phyloP scores from a whole-genome alignment of 2,329 filamentous ascomycete genomes.

The Fonsecaea nubica region DNA sequence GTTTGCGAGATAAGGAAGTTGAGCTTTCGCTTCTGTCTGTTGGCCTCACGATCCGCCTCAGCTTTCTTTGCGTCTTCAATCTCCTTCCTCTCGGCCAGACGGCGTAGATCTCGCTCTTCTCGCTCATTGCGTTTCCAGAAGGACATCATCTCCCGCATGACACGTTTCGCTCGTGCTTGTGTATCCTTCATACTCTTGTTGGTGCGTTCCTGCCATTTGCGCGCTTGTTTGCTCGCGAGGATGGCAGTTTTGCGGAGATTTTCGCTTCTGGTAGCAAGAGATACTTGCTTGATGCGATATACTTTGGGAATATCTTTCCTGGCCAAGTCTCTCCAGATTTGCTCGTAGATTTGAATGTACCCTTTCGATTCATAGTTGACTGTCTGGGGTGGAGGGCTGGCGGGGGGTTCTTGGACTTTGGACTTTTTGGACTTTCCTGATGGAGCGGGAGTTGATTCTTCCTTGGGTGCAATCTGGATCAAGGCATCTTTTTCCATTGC shows the following conservation, averaged over 20 bases:
- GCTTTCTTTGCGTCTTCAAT: slow-evolving; percentile 95
- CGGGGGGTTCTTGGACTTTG: slow-evolving; percentile 48
- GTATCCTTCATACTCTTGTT: slow-evolving; percentile 99
- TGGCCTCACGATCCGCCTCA: slow-evolving; percentile 95
- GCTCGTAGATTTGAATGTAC: slow-evolving; percentile 95
- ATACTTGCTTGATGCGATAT: slow-evolving; percentile 83
- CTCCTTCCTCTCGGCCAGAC: slow-evolving; percentile 93
- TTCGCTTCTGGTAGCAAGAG: slow-evolving; percentile 84
- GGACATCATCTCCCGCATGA: slow-evolving; percentile 99
- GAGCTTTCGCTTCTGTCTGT: slow-evolving; percentile 96
- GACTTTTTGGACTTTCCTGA: slow-evolving; percentile 53
- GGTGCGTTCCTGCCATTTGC: slow-evolving; percentile 94
- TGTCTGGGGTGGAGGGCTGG: slow-evolving; percentile 57
- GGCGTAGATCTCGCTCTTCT: slow-evolving; percentile 91
- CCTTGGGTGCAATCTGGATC: slow-evolving; percentile 62
- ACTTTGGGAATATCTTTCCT: slow-evolving; percentile 94
- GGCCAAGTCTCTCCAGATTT: slow-evolving; percentile 94
- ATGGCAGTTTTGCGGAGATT: slow-evolving; percentile 98
- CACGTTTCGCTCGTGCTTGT: slow-evolving; percentile 93
- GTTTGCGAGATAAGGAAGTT: slow-evolving; percentile 99
- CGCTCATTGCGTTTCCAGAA: slow-evolving; percentile 99
- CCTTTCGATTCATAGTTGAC: slow-evolving; percentile 83
- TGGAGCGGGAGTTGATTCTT: slow-evolving; percentile 57
- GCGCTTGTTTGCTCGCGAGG: slow-evolving; percentile 93
- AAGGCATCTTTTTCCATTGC: slow-evolving; percentile 59